Percentiles rank a stretch among this genome's conserved stretches.
phyloP scores from a whole-genome alignment of 140 eudicot genomes.

The Senecio squalidus region DNA sequence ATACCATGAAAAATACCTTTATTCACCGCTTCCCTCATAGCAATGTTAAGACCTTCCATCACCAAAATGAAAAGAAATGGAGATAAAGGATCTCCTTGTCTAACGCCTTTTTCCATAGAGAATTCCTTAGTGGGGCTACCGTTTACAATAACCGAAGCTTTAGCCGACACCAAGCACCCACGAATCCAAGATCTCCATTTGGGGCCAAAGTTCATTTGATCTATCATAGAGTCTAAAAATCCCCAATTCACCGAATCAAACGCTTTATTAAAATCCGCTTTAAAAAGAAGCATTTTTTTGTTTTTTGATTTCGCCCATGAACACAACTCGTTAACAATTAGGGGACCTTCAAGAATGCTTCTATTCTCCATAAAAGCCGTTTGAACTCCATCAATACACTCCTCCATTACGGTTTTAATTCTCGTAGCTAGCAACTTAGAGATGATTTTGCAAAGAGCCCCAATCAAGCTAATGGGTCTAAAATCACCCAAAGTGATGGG shows the following conservation, averaged over 20 bases:
- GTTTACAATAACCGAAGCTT: not conserved
- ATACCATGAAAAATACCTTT: not conserved
- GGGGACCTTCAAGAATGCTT: not conserved
- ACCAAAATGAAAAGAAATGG: not conserved
- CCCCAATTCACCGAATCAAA: too few relatives aligned
- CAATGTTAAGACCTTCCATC: not conserved
- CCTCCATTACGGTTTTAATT: too few relatives aligned
- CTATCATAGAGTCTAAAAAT: not conserved
- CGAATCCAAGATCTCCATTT: not conserved
- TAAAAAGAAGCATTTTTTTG: not conserved
- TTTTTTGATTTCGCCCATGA: not conserved
- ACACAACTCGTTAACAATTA: not conserved
- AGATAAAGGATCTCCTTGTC: not conserved
- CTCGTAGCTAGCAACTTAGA: too few relatives aligned
- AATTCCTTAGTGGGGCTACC: not conserved
- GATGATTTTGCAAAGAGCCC: too few relatives aligned
- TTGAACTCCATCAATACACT: not conserved
- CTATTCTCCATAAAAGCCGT: not conserved
- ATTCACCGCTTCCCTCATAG: not conserved
- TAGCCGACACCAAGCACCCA: not conserved
- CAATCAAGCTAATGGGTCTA: too few relatives aligned
- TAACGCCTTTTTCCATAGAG: not conserved
- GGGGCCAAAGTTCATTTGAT: not conserved
- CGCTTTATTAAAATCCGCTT: not conserved
- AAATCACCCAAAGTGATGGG: too few relatives aligned